Percentiles rank a stretch among this genome's conserved stretches.
Conservation (phyloP, 2,329 filamentous ascomycete genomes). For the Fusarium sp. region DNA sequence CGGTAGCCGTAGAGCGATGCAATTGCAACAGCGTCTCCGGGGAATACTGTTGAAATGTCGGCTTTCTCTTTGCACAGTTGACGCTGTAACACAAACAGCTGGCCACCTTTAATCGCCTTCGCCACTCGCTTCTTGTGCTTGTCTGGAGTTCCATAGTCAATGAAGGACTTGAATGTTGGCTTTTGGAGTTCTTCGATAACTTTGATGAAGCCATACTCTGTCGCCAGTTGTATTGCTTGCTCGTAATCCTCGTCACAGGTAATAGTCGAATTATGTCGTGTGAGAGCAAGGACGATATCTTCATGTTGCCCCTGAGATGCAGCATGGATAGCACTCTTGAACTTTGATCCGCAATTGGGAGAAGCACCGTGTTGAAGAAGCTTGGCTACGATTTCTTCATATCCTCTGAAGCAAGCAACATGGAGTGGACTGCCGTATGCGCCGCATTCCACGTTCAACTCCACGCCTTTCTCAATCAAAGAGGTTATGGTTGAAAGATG, state of each 20-base stretch:
- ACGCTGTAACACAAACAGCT: not conserved
- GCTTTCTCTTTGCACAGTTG: accelerated
- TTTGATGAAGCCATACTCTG: conserved; percentile 1
- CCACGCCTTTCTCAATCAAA: not conserved
- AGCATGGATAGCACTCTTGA: conserved; percentile 1
- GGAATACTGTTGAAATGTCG: not conserved
- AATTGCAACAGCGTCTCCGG: conserved; percentile 8
- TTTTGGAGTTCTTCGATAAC: not conserved
- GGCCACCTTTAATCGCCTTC: conserved; percentile 12
- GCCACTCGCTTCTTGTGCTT: not conserved
- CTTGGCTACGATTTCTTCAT: not conserved
- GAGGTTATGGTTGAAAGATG: not conserved
- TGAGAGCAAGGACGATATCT: not conserved
- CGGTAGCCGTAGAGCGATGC: not conserved
- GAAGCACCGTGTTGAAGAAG: not conserved
- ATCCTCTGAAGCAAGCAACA: conserved; percentile 7
- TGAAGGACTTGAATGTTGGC: not conserved
- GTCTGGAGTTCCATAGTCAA: not conserved
- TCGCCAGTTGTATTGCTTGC: not conserved
- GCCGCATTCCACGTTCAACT: not conserved
- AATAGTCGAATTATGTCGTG: not conserved
- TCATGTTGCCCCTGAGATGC: conserved; percentile 5
- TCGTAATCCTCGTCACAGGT: conserved; percentile 3
- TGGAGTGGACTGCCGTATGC: not conserved
- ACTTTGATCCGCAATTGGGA: not conserved